Evolutionary conservation across 2,329 filamentous ascomycete species (phyloP).

Genomic region (Trichoderma koningiopsis): DNA sequence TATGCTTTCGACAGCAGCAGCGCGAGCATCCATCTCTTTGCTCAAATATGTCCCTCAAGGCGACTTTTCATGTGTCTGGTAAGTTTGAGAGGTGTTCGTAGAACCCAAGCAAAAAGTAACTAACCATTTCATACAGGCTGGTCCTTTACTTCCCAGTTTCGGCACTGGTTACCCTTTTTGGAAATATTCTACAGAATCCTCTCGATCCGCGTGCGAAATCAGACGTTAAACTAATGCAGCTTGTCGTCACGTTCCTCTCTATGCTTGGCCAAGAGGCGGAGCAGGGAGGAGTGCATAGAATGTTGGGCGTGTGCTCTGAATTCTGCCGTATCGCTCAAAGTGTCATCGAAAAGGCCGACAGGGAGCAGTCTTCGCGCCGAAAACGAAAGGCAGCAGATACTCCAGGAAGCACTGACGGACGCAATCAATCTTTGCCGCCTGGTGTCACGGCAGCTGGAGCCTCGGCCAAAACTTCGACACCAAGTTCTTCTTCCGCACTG

Average conservation of each 20-base stretch:
- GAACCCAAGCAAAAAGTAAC: not conserved
- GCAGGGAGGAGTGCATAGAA: constrained; percentile 87
- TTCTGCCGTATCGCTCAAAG: constrained; percentile 92
- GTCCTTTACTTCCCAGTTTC: constrained; percentile 97
- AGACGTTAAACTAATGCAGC: constrained; percentile 86
- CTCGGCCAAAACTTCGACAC: constrained; percentile 15
- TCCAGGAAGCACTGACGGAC: constrained; percentile 25
- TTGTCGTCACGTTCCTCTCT: constrained; percentile 89
- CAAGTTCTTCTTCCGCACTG: not conserved
- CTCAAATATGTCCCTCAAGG: constrained; percentile 96
- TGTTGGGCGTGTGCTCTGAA: constrained; percentile 92
- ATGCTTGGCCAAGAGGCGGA: constrained; percentile 88
- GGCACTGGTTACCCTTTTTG: constrained; percentile 90
- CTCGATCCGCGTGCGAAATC: constrained; percentile 84
- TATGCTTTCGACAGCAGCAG: constrained; percentile 87
- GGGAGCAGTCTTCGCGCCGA: constrained; percentile 74
- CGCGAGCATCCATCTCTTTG: constrained; percentile 87
- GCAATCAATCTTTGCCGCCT: constrained; percentile 27
- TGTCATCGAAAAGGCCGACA: constrained; percentile 88
- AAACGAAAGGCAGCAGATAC: constrained; percentile 77
- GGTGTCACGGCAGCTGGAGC: constrained; percentile 6
- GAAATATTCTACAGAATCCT: constrained; percentile 94
- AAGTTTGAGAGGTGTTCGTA: constrained; percentile 38
- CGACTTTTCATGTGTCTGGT: constrained; percentile 95
- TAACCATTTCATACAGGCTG: constrained; percentile 57